Conservation (phyloP, 2,329 filamentous ascomycete species). For the Fonsecaea pugnacius region DNA sequence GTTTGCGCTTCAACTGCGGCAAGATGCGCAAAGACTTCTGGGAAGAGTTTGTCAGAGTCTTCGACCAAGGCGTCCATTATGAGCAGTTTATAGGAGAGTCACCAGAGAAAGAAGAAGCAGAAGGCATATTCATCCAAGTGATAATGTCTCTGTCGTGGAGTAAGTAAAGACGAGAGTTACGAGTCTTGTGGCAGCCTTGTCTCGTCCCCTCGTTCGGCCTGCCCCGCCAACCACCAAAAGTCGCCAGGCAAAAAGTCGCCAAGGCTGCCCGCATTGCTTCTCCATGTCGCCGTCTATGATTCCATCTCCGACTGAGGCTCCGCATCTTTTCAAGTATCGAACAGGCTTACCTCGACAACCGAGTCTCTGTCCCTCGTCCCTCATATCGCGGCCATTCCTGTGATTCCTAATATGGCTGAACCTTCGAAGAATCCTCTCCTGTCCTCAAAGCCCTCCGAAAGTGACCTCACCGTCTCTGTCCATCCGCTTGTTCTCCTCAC, state of each 20-base stretch:
- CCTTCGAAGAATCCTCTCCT: conserved; percentile 60
- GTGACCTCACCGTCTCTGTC: conserved; percentile 76
- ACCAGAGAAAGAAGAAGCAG: not conserved
- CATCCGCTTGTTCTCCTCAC: conserved; percentile 95
- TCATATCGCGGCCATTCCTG: not conserved
- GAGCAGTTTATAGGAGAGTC: not conserved
- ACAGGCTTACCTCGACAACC: not conserved
- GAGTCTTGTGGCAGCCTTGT: conserved; percentile 15
- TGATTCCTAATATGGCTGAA: conserved; percentile 52
- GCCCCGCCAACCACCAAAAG: not conserved
- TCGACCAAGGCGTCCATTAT: conserved; percentile 35
- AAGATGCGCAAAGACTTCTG: conserved; percentile 35
- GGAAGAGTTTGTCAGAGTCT: conserved; percentile 32
- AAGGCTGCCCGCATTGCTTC: not conserved
- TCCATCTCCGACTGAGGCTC: not conserved
- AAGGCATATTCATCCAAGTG: not conserved
- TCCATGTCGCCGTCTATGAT: not conserved
- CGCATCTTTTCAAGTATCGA: not conserved
- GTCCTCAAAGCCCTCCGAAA: conserved; percentile 71
- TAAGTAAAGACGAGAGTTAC: conserved; percentile 9
- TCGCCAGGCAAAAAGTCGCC: not conserved
- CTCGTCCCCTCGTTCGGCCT: conserved; percentile 1
- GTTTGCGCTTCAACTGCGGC: conserved; percentile 28
- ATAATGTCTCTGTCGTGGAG: not conserved
- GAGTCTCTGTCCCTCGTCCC: not conserved